Base-by-base conservation (phyloP, 176 grass and related monocot species). In the Stipa capillata region DNA sequence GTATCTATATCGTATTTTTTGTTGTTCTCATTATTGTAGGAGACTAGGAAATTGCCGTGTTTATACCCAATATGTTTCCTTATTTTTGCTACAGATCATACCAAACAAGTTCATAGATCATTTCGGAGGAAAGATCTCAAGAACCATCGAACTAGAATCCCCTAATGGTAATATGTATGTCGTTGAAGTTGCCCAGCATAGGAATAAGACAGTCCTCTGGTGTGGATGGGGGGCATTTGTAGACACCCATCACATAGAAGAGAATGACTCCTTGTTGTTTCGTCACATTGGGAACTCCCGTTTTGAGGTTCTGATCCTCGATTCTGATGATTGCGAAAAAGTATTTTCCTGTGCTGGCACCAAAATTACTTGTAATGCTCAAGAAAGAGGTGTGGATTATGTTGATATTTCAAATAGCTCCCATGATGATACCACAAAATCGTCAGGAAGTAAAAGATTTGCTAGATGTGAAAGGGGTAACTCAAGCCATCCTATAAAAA, bases 141-240 rank as follows among this genome's bases (percentile, higher is more conserved):
- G 32, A 52, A 27, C 35, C 17, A 61, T 90, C 4, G 20, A 82
- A 33, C 58, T 86, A 33, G 78, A 67, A 76, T 44, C 54, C 25
- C 66, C 79, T 56, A 72, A 42, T 48, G 82, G 82, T 48, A 24
- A 41, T 31, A 36, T 45, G 51, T 83, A 69, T 67, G n/a, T 33
- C 2, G 59, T 86, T 42, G 65, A 74, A 18, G 45, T 86, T 21
- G 67, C 45, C 32, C 24, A 55, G 64, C 37, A 14, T 0, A 69
- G 36, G 15, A 16, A 31, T 56, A 47, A 69, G 35, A 68, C 72
- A 3, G 21, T 34, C 20, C 36, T 86, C 35, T 48, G 16, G 16
- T 17, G 4, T 35, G 89, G 89, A 55, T 84, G 89, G 80, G 78
- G 41, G 20, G 31, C 34, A 13, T 91, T 87, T 64, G 42, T 70